These are phyloP conservation scores for Aristolochia contorta DNA, from an alignment of 164 flowering plant genomes.

Conservation along the genomic window DNA sequence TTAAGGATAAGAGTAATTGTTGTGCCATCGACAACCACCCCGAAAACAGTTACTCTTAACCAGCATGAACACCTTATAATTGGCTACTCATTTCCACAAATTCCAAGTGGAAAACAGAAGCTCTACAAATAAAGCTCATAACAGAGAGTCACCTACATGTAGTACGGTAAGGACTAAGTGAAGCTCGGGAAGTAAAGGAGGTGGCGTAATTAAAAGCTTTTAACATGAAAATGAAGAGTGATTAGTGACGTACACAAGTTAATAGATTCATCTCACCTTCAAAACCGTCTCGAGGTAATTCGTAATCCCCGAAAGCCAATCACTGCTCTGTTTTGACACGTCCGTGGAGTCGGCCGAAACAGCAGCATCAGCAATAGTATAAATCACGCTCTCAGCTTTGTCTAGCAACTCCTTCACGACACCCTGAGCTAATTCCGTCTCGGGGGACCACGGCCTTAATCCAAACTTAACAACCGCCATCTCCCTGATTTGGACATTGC, in stretches of 20 bases:
- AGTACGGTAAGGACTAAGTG: too few relatives aligned
- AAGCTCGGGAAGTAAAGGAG: too few relatives aligned
- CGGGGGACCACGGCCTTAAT: not conserved
- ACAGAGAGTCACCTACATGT: too few relatives aligned
- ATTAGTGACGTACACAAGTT: too few relatives aligned
- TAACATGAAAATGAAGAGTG: not conserved
- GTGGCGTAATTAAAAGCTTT: too few relatives aligned
- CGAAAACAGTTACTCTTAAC: not conserved
- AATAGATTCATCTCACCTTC: slow-evolving; percentile 37
- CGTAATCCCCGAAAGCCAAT: slow-evolving; percentile 83
- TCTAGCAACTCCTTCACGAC: slow-evolving; percentile 34
- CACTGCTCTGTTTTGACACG: slow-evolving; percentile 39
- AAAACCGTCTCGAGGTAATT: slow-evolving; percentile 62
- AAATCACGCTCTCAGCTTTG: slow-evolving; percentile 52
- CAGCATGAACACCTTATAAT: not conserved
- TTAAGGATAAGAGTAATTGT: too few relatives aligned
- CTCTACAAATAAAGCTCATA: too few relatives aligned
- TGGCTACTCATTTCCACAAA: too few relatives aligned
- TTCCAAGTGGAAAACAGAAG: too few relatives aligned
- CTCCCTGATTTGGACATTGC: not conserved
- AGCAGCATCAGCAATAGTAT: slow-evolving; percentile 86
- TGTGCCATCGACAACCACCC: too few relatives aligned
- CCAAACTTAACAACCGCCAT: not conserved
- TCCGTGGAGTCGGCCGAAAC: slow-evolving; percentile 30
- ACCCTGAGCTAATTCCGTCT: slow-evolving; percentile 4